Evolutionary conservation across 129 eudicot genomes (phyloP).

Genomic region (Chrysanthemum seticuspe): DNA sequence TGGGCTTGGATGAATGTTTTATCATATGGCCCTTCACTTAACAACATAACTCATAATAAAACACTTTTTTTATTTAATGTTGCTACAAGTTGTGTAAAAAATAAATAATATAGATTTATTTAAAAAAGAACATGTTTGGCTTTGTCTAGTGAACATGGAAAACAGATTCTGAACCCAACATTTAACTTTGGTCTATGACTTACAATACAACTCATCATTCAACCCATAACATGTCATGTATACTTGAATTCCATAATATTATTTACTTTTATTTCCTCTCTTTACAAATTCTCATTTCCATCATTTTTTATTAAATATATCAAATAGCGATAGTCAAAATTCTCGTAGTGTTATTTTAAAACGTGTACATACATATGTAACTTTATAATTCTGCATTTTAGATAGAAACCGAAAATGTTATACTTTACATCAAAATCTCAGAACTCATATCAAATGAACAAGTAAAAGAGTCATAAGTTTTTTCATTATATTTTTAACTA

Average conservation of each 20-base stretch:
- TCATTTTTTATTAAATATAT: not conserved
- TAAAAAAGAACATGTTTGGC: not conserved
- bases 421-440: too few species aligned
- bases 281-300: not conserved
- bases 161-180: constrained; percentile 9
- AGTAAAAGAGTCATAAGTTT: too few species aligned
- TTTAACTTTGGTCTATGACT: constrained; percentile 7
- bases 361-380: too few species aligned
- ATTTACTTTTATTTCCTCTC: not conserved
- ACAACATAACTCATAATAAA: too few species aligned
- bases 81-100: not conserved
- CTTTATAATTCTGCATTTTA: too few species aligned
- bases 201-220: not conserved
- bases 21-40: not conserved
- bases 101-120: not conserved
- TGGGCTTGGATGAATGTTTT: not conserved
- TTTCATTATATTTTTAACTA: too few species aligned
- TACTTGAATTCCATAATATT: not conserved
- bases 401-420: too few species aligned
- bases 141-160: constrained; percentile 1
- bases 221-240: constrained; percentile 12
- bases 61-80: too few species aligned
- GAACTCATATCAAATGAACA: too few species aligned
- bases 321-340: not conserved
- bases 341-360: too few species aligned